Base-by-base conservation (phyloP, 805 yeast species). In the Candida berthetii region DNA sequence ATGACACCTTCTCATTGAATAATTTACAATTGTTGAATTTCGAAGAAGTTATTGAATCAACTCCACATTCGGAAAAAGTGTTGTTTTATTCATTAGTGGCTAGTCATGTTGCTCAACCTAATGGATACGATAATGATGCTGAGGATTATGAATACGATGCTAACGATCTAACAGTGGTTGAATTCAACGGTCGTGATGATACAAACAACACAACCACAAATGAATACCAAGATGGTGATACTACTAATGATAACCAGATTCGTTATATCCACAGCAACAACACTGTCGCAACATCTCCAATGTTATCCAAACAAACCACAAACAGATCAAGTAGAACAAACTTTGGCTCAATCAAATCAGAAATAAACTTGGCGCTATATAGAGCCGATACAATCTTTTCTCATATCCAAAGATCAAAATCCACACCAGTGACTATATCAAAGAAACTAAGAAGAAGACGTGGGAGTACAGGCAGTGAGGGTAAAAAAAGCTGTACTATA, bases 21-120 rank as follows among this genome's bases (percentile, higher is more conserved):
- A 67, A 66, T 45, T 44, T 67, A 35, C 65, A 64, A 40, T 52
- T 62, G 35, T 47, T 64, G 14, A 48, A 57, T 6, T 40, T 66
- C 7, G 58, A 58, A n/a, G 70, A 66, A 40, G 49, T 62, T n/a
- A 39, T 62, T 15, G 58, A 55, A 17, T 39, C 44, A 19, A 55
- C 55, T 25, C 54, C 50, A 22, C 48, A 45, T 36, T 51, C 52
- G 11, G 53, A 61, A 5, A 63, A 61, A 43, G 54, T 64, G 20
- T 36, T 65, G n/a, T 62, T 65, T 42, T 65, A 64, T 44, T 54
- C 53, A 13, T 36, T 48, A 24, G 45, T 42, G 28, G 33, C 38
- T 31, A 44, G 38, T 8, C 47, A 44, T 33, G 24, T 17, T 14
- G 16, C 35, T n/a, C 5, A 29, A 16, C 13, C 17, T 4, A 35